Evolutionary conservation across 768 basidiomycete genomes (phyloP).

Genomic region (Cystobasidium onofrii): DNA sequence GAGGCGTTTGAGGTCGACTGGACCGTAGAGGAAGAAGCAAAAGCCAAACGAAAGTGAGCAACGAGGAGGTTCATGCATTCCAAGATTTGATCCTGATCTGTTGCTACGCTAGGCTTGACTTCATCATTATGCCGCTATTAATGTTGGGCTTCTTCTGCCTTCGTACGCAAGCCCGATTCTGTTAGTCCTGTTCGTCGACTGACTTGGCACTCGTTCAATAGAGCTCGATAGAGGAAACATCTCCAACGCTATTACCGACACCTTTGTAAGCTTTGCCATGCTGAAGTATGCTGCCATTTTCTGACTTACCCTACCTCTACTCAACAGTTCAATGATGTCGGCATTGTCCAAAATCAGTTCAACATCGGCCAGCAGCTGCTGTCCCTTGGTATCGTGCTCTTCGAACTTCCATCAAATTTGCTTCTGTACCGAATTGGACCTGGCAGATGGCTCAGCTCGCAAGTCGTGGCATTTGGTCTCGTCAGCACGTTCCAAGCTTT

Average conservation of each 20-base stretch:
- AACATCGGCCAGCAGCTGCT: slow-evolving; percentile 42
- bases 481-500: slow-evolving; percentile 43
- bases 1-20: slow-evolving; percentile 3
- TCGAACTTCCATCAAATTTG: slow-evolving; percentile 43
- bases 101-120: slow-evolving; percentile 42
- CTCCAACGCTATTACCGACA: slow-evolving; percentile 43
- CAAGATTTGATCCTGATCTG: no score
- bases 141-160: slow-evolving; percentile 44
- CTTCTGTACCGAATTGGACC: slow-evolving; percentile 39
- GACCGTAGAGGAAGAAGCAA: slow-evolving; percentile 14
- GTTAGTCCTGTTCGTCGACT: not conserved
- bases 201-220: not conserved
- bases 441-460: slow-evolving; percentile 40
- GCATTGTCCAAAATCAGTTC: slow-evolving; percentile 38
- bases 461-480: slow-evolving; percentile 42
- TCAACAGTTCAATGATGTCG: slow-evolving; percentile 33
- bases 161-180: slow-evolving; percentile 24
- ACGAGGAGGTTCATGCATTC: not conserved
- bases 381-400: slow-evolving; percentile 43
- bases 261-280: not conserved
- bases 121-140: slow-evolving; percentile 42
- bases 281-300: not conserved
- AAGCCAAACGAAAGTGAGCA: slow-evolving; percentile 25
- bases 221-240: slow-evolving; percentile 42
- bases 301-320: slow-evolving; percentile 21